Conservation (phyloP, 352 stramenopile genomes). For the Phytophthora vignae region DNA sequence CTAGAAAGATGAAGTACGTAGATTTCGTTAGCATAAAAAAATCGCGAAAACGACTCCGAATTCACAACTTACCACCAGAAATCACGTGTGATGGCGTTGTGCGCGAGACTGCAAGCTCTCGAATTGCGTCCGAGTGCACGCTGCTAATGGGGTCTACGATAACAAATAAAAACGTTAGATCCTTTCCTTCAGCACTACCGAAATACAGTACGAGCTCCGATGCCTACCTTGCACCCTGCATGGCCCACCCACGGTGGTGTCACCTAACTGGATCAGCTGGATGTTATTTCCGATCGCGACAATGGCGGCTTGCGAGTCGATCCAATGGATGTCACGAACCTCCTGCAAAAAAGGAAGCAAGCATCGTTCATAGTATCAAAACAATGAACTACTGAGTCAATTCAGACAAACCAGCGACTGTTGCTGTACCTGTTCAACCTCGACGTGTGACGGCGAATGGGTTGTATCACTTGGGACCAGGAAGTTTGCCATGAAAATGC, state of each 20-base stretch:
- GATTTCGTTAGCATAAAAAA: background rate
- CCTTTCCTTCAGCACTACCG: background rate
- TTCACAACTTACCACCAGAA: slow-evolving; percentile 44
- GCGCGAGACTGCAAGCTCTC: slow-evolving; percentile 65
- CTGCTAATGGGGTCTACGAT: slow-evolving; percentile 57
- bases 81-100: slow-evolving; percentile 38
- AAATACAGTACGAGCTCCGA: background rate
- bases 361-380: background rate
- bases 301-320: slow-evolving; percentile 52
- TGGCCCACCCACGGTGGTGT: background rate
- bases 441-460: too few species aligned
- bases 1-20: background rate
- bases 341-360: slow-evolving; percentile 45
- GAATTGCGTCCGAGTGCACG: slow-evolving; percentile 76
- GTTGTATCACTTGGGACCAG: slow-evolving; percentile 25
- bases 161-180: background rate
- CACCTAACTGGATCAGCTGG: background rate
- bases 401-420: too few species aligned
- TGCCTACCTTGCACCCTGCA: background rate
- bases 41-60: background rate
- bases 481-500: slow-evolving; percentile 75
- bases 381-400: background rate
- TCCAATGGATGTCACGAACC: slow-evolving; percentile 80
- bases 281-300: slow-evolving; percentile 80
- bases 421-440: too few species aligned